A percentile compares a stretch with the other conserved stretches of the same genome.
Conservation (phyloP, 108 stramenopile species). For the Nitzschia putrida region DNA sequence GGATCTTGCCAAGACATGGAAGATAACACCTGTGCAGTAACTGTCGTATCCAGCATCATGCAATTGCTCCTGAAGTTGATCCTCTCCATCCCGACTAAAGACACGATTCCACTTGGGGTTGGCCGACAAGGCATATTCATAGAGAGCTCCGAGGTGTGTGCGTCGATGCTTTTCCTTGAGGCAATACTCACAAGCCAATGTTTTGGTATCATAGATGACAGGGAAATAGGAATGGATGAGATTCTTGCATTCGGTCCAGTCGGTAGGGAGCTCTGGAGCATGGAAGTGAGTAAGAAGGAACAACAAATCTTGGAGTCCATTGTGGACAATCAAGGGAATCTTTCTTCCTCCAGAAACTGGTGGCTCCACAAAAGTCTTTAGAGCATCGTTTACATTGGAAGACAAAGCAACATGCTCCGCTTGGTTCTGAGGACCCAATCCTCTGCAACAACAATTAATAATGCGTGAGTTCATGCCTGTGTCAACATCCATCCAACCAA, state of each 20-base stretch:
- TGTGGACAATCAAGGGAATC: constrained; percentile 81
- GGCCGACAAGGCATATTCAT: constrained; percentile 26
- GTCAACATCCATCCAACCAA: too few species aligned
- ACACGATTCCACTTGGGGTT: constrained; percentile 50
- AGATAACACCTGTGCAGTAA: constrained; percentile 60
- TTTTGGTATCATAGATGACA: constrained; percentile 74
- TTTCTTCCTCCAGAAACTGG: constrained; percentile 23
- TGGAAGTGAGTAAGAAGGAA: constrained; percentile 84
- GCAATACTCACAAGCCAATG: constrained; percentile 60
- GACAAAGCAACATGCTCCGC: constrained; percentile 27
- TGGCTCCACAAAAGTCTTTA: constrained; percentile 3
- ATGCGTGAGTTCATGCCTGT: background rate
- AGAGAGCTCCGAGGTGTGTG: constrained; percentile 26
- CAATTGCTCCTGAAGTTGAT: constrained; percentile 25
- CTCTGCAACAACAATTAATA: background rate
- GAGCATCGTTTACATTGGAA: constrained; percentile 28
- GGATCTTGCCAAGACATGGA: constrained; percentile 22
- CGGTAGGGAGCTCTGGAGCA: constrained; percentile 49
- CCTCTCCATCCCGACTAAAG: constrained; percentile 43
- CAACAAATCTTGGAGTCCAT: constrained; percentile 81
- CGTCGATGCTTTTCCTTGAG: constrained; percentile 3
- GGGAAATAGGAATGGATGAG: constrained; percentile 71
- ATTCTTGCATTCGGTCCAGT: constrained; percentile 60
- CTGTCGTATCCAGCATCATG: constrained; percentile 83
- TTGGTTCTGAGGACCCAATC: constrained; percentile 4